phyloP scores from a whole-genome alignment of 345 rosid genomes.

The Excoecaria cochinchinensis region DNA sequence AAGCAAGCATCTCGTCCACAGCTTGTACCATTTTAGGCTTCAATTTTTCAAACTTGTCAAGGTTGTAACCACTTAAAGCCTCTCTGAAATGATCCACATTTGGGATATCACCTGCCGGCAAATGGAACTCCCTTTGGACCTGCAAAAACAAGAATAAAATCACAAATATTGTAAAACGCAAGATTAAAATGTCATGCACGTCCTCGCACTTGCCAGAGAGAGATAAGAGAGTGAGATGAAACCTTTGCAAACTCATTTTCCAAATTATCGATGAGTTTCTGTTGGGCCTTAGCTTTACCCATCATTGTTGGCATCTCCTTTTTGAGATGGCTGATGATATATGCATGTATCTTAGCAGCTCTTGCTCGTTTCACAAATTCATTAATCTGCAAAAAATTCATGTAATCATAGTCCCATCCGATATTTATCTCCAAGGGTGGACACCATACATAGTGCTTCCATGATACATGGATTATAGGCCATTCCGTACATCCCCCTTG shows the following conservation, averaged over 20 bases:
- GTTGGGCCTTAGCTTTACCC: constrained; percentile 92
- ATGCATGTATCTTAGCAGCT: constrained; percentile 94
- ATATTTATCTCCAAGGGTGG: neutral
- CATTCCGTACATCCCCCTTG: neutral
- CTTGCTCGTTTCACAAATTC: constrained; percentile 96
- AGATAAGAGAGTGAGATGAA: constrained; percentile 1
- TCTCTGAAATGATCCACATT: constrained; percentile 78
- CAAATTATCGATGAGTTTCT: constrained; percentile 69
- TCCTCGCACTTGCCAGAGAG: neutral
- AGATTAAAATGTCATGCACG: neutral
- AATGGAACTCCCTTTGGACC: constrained; percentile 87
- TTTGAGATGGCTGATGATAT: constrained; percentile 80
- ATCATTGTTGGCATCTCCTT: constrained; percentile 94
- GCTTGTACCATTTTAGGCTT: constrained; percentile 87
- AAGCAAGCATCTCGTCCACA: constrained; percentile 90
- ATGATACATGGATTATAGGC: neutral
- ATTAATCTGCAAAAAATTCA: constrained; percentile 54
- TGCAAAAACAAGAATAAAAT: constrained; percentile 19
- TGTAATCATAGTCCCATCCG: constrained; percentile 1
- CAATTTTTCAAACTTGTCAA: constrained; percentile 85
- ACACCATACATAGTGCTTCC: neutral
- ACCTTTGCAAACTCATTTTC: constrained; percentile 81
- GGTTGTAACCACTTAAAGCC: constrained; percentile 65
- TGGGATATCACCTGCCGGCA: constrained; percentile 91
- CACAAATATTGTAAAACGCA: neutral